Evolutionary conservation across 2,329 filamentous ascomycete species (phyloP).

Genomic region (Cladosporium sp.): DNA sequence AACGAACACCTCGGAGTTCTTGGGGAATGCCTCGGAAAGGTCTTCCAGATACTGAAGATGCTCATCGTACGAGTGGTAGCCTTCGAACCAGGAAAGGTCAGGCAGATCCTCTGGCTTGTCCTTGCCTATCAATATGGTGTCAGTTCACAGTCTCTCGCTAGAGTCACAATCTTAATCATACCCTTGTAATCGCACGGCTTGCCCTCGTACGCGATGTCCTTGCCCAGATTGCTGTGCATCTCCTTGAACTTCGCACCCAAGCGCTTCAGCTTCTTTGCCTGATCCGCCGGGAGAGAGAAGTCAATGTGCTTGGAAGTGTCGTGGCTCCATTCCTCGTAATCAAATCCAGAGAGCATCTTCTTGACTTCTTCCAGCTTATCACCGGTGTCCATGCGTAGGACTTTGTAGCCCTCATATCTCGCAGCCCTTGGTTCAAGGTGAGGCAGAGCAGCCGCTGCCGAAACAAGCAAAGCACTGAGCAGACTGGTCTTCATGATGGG

Average conservation of each 20-base stretch:
- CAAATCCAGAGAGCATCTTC: conserved; percentile 32
- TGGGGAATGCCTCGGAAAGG: conserved; percentile 19
- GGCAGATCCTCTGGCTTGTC: conserved; percentile 15
- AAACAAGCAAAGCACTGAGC: conserved; percentile 6
- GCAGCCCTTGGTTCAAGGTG: conserved; percentile 7
- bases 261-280: conserved; percentile 25
- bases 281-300: conserved; percentile 11
- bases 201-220: conserved; percentile 31
- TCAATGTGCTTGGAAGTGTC: conserved; percentile 30
- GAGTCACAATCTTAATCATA: not conserved
- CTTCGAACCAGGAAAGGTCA: conserved; percentile 20
- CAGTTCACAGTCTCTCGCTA: not conserved
- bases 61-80: conserved; percentile 24
- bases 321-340: conserved; percentile 25
- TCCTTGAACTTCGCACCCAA: conserved; percentile 31
- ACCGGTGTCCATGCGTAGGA: conserved; percentile 18
- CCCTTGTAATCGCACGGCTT: conserved; percentile 5
- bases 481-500: not conserved
- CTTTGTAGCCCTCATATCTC: conserved; percentile 39
- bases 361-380: conserved; percentile 20
- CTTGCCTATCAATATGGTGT: conserved; percentile 11
- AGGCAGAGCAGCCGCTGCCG: not conserved
- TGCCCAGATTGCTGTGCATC: conserved; percentile 44
- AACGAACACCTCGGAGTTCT: conserved; percentile 21
- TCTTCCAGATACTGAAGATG: conserved; percentile 23